Base-by-base conservation (phyloP, 202 grass and related monocot genomes). In the Brachypodium distachyon region DNA sequence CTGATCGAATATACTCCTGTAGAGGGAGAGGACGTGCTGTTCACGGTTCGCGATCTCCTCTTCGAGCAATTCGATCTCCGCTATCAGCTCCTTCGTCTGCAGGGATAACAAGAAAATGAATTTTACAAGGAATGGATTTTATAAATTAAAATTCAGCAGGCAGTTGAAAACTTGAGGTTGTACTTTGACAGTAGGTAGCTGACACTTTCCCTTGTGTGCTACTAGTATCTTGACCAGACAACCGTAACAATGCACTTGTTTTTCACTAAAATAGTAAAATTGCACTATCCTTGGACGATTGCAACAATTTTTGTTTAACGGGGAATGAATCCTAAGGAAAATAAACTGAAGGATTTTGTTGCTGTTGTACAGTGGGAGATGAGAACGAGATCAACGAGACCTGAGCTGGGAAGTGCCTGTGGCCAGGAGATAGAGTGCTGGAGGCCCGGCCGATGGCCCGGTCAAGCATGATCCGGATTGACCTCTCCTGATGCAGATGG, bases 1-100 rank as follows among this genome's bases (percentile, higher is more conserved):
- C 54, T 95, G 91, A 77, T 98, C 96, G 64, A 98, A 98, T 43
- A 98, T 92, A 57, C 89, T 92, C 87, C 91, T 89, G 74, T 98
- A 98, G 33, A 95, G 91, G 74, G 96, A 81, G 61, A 98, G 91
- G 55, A 98, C 91, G 51, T 98, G 91, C 22, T 92, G 96, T 62
- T 98, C 96, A 0, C 91, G 82, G 46, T 95, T 92, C 38, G 89
- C 70, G 3, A 98, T 95, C 83, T 98, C 96, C 87, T 98, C 96
- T 74, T 98, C 87, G 1, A 98, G 96, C 54, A 92, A 76, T 82
- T 98, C 96, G 7, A 98, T 98, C 70, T 98, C 96, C 23, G 89
- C 85, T 70, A 92, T 90, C 39, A 98, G 80, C 50, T 98, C 91
- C 81, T 67, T 92, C 32, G 96, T 95, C 96, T 98, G 77, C 39